A percentile compares a stretch with the other conserved stretches of the same genome.
phyloP scores from a whole-genome alignment of 148 eudicot species.

The Chenopodium berlandieri region DNA sequence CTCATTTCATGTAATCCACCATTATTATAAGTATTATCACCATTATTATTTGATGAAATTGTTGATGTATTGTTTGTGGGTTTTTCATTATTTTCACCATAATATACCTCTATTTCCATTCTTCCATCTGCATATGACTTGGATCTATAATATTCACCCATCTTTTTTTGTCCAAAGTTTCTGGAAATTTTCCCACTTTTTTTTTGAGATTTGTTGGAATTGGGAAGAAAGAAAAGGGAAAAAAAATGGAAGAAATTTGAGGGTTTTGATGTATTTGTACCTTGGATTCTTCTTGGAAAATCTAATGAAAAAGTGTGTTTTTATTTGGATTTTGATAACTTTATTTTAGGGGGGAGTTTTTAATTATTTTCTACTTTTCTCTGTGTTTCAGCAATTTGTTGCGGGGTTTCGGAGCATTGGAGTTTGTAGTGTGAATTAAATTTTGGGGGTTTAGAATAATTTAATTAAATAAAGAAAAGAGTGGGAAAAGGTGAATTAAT shows the following conservation, averaged over 20 bases:
- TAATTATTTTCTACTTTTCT: background rate
- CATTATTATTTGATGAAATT: background rate
- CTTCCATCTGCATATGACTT: conserved; percentile 47
- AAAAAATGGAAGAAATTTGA: background rate
- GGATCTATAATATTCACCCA: conserved; percentile 62
- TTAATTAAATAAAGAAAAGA: no score
- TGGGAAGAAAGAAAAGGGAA: background rate
- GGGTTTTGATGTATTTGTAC: background rate
- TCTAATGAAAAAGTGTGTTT: background rate
- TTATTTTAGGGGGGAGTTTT: no score
- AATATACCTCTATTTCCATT: conserved; percentile 38
- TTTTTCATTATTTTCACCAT: conserved; percentile 8
- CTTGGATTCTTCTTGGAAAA: conserved; percentile 12
- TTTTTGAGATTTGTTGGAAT: background rate
- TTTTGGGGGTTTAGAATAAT: background rate
- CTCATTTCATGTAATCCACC: conserved; percentile 42
- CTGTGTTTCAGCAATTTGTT: background rate
- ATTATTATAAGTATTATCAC: background rate
- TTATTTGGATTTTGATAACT: background rate
- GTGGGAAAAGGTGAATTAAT: background rate
- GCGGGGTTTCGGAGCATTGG: conserved; percentile 16
- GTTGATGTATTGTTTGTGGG: background rate
- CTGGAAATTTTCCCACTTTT: background rate
- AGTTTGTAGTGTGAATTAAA: background rate
- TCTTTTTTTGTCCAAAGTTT: conserved; percentile 5